Percentiles rank a stretch among this genome's conserved stretches.
Evolutionary conservation across 768 basidiomycete genomes (phyloP).

Genomic region (Podaxis sp.): DNA sequence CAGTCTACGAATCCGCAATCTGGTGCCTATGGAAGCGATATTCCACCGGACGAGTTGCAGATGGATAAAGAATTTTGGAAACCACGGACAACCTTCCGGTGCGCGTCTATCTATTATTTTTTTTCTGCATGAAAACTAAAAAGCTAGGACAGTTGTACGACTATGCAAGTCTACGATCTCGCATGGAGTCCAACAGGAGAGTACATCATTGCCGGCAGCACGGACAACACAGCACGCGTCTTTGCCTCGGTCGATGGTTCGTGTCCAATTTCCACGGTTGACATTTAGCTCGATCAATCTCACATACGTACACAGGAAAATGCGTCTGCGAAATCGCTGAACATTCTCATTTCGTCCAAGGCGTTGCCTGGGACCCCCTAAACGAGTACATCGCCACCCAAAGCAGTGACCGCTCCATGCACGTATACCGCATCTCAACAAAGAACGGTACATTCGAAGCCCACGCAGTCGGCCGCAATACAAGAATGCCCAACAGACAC

Average conservation of each 20-base stretch:
- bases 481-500: conserved; percentile 69
- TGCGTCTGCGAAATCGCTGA: conserved; percentile 89
- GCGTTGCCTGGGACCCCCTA: conserved; percentile 97
- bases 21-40: conserved; percentile 79
- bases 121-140: background rate
- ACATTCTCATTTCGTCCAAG: conserved; percentile 96
- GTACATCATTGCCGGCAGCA: conserved; percentile 93
- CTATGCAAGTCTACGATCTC: conserved; percentile 96
- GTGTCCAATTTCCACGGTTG: conserved; percentile 18
- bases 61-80: conserved; percentile 97
- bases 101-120: conserved; percentile 19
- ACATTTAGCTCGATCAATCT: conserved; percentile 14
- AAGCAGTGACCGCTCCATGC: conserved; percentile 94
- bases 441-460: conserved; percentile 84
- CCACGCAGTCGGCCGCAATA: conserved; percentile 88
- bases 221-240: conserved; percentile 90
- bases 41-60: conserved; percentile 72
- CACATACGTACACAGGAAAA: conserved; percentile 52
- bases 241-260: conserved; percentile 74
- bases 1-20: conserved; percentile 72
- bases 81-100: conserved; percentile 82
- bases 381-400: conserved; percentile 98
- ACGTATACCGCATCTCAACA: conserved; percentile 82
- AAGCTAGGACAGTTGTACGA: conserved; percentile 64
- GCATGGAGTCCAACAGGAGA: conserved; percentile 97